Conservation (phyloP, 1,139 yeast genomes). For the Geotrichum bryndzae region DNA sequence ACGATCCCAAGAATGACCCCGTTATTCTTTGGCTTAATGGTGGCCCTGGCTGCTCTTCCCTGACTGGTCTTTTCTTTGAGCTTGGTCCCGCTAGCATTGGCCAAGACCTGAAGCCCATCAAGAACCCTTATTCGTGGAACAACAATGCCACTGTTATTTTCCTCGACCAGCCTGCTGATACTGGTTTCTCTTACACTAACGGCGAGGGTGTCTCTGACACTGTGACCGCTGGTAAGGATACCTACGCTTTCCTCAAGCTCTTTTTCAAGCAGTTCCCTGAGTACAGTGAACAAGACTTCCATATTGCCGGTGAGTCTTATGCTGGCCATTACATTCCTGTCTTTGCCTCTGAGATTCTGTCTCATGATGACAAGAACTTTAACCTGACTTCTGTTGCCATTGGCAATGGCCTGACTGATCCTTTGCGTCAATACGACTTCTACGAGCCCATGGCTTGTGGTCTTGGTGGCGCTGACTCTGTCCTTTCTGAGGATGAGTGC, state of each 20-base stretch:
- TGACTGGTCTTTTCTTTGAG: conserved; percentile 88
- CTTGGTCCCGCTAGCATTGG: conserved; percentile 79
- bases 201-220: conserved; percentile 47
- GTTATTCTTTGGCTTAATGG: conserved; percentile 84
- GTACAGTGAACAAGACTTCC: conserved; percentile 54
- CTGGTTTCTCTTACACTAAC: conserved; percentile 78
- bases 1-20: conserved; percentile 82
- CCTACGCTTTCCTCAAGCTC: conserved; percentile 68
- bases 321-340: conserved; percentile 85
- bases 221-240: conserved; percentile 71
- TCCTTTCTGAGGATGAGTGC: conserved; percentile 58
- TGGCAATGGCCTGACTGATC: conserved; percentile 81
- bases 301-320: conserved; percentile 82
- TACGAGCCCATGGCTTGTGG: conserved; percentile 86
- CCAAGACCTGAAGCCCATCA: conserved; percentile 58
- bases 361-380: conserved; percentile 55
- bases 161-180: conserved; percentile 92
- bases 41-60: conserved; percentile 86
- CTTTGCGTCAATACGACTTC: conserved; percentile 59
- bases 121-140: conserved; percentile 83
- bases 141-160: conserved; percentile 83
- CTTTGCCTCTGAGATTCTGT: conserved; percentile 67
- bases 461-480: conserved; percentile 66
- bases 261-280: conserved; percentile 72
- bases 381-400: conserved; percentile 65